These are phyloP conservation scores for Phenoliferia sp. DNA, from an alignment of 1,284 basidiomycete species.

Conservation along the genomic window DNA sequence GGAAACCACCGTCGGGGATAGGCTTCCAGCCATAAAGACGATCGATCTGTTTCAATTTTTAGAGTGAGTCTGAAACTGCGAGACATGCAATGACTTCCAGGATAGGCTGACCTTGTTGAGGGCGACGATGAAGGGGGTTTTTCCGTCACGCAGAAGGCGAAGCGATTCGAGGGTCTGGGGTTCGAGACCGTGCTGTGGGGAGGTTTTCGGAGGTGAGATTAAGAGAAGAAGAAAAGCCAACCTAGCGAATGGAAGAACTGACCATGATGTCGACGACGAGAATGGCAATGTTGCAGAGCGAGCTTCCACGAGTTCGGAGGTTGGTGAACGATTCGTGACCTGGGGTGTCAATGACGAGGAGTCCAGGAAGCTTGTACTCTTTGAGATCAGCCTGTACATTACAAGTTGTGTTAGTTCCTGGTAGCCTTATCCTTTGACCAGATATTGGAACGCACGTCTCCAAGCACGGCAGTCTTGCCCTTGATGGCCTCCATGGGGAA, in stretches of 20 bases:
- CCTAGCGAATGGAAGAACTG: constrained; percentile 24
- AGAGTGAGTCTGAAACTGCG: no score
- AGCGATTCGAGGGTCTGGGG: constrained; percentile 96
- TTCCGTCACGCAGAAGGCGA: constrained; percentile 83
- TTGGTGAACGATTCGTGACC: constrained; percentile 99
- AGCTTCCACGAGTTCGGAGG: constrained; percentile 89
- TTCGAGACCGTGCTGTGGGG: constrained; percentile 97
- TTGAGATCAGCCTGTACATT: constrained; percentile 61
- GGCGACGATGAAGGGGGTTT: constrained; percentile 98
- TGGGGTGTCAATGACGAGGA: constrained; percentile 96
- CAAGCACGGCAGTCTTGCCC: constrained; percentile 85
- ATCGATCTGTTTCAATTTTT: constrained; percentile 88
- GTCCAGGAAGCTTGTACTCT: constrained; percentile 95
- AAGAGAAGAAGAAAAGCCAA: no score
- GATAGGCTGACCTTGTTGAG: constrained; percentile 73
- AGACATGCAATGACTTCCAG: no score
- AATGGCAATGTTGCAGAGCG: constrained; percentile 98
- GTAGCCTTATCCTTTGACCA: background rate
- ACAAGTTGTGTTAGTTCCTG: background rate
- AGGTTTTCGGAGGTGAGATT: no score
- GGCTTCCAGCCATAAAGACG: constrained; percentile 94
- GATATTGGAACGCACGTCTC: constrained; percentile 55
- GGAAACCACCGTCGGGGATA: constrained; percentile 87
- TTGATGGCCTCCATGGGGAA: constrained; percentile 97
- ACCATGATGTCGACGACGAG: constrained; percentile 99